These are phyloP conservation scores for Akanthomyces muscarius DNA, from an alignment of 2,329 filamentous ascomycete species.

Conservation along the genomic window DNA sequence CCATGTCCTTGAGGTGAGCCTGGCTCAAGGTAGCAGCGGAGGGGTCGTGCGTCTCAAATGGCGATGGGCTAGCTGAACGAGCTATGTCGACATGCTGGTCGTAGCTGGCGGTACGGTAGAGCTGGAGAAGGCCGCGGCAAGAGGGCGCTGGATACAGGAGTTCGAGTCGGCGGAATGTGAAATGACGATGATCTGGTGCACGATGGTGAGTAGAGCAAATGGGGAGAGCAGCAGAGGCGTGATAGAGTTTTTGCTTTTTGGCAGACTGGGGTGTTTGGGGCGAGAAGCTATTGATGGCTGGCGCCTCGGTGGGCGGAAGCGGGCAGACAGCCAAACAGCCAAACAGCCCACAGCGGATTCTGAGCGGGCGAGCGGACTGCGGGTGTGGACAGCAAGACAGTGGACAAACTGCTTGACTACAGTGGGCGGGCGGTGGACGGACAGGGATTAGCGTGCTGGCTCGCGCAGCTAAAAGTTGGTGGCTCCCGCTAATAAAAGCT, in stretches of 20 bases:
- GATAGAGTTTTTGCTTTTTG: constrained; percentile 9
- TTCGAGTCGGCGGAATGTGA: neutral
- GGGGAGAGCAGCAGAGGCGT: neutral
- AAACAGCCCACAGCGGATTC: neutral
- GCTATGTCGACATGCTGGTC: constrained; percentile 15
- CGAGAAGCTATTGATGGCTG: constrained; percentile 13
- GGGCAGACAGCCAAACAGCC: neutral
- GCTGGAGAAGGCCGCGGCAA: neutral
- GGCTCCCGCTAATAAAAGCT: neutral
- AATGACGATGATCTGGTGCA: neutral
- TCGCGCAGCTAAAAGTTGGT: neutral
- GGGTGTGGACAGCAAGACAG: neutral
- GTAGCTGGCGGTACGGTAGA: neutral
- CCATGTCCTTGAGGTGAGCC: constrained; percentile 16
- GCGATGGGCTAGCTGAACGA: constrained; percentile 7
- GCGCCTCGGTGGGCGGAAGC: constrained; percentile 8
- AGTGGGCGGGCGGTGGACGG: neutral
- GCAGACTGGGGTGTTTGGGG: constrained; percentile 12
- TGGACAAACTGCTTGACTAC: neutral
- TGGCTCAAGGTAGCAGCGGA: constrained; percentile 11
- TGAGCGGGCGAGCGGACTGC: neutral
- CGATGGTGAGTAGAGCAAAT: neutral
- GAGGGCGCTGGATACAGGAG: neutral
- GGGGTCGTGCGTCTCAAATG: constrained; percentile 14
- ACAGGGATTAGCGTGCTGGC: neutral